These are phyloP conservation scores for Puccinia polysora DNA, from an alignment of 1,284 basidiomycete species.

Conservation along the genomic window DNA sequence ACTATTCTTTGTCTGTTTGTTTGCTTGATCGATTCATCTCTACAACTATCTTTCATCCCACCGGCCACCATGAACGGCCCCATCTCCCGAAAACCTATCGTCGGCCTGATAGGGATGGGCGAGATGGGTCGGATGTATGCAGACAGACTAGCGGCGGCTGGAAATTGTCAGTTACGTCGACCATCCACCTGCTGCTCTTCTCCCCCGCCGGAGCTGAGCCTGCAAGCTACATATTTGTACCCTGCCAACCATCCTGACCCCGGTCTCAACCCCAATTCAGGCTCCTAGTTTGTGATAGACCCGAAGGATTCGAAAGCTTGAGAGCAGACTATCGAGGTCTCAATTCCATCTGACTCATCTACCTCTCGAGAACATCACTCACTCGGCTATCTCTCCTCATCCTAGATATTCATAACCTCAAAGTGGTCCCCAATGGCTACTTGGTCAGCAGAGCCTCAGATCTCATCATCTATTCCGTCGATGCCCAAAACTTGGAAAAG, in stretches of 20 bases:
- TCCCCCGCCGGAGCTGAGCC: not conserved
- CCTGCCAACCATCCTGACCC: not conserved
- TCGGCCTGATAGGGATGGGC: constrained; percentile 56
- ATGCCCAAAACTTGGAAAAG: constrained; percentile 77
- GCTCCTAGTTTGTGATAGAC: constrained; percentile 86
- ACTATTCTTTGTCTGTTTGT: too few relatives aligned
- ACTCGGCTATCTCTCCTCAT: too few relatives aligned
- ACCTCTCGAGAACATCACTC: too few relatives aligned
- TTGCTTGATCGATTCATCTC: too few relatives aligned
- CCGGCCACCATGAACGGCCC: too few relatives aligned
- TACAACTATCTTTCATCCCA: too few relatives aligned
- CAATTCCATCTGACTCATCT: too few relatives aligned
- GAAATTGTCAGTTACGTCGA: constrained; percentile 70
- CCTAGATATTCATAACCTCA: too few relatives aligned
- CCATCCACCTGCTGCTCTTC: too few relatives aligned
- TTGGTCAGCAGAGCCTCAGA: constrained; percentile 76
- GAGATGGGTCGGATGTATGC: constrained; percentile 96
- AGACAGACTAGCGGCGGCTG: constrained; percentile 65
- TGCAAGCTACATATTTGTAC: not conserved
- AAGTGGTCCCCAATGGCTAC: constrained; percentile 74
- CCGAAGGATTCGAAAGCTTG: constrained; percentile 68
- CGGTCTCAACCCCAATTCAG: too few relatives aligned
- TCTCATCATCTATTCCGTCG: constrained; percentile 87
- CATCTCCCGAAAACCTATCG: constrained; percentile 8
- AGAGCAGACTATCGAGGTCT: constrained; percentile 63